Percentiles rank a stretch among this genome's conserved stretches.
Conservation (phyloP, 805 yeast genomes). For the Yarrowia yakushimensis region DNA sequence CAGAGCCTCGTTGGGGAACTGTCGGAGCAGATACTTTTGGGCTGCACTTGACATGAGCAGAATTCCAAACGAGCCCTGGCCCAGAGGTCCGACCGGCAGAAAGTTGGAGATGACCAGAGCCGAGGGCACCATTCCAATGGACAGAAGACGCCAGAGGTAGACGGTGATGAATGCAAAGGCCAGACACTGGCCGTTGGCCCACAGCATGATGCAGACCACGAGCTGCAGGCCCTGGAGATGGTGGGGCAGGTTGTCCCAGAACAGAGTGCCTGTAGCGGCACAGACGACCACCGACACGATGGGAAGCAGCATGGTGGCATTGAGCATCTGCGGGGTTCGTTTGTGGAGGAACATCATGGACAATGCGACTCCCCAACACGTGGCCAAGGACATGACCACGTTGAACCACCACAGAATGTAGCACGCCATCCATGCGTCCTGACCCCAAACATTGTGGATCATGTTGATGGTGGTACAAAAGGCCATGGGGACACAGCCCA, state of each 20-base stretch:
- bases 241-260: constrained; percentile 47
- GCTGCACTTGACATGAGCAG: constrained; percentile 50
- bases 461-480: constrained; percentile 60
- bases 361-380: constrained; percentile 61
- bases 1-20: constrained; percentile 34
- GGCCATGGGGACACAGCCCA: constrained; percentile 85
- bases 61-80: constrained; percentile 77
- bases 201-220: constrained; percentile 53
- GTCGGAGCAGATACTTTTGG: constrained; percentile 30
- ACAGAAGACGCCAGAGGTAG: constrained; percentile 56
- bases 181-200: constrained; percentile 65
- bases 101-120: constrained; percentile 58
- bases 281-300: constrained; percentile 78
- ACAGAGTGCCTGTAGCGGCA: constrained; percentile 62
- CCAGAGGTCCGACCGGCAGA: constrained; percentile 77
- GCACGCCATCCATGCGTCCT: constrained; percentile 46
- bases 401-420: constrained; percentile 77
- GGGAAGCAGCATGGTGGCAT: constrained; percentile 63
- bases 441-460: constrained; percentile 46
- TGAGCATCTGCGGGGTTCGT: constrained; percentile 42
- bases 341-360: constrained; percentile 44
- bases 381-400: constrained; percentile 49
- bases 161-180: constrained; percentile 55
- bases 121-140: constrained; percentile 56
- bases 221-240: constrained; percentile 51